These are phyloP conservation scores for Saccharomycopsis phalli DNA, from an alignment of 1,139 yeast species.

Conservation along the genomic window DNA sequence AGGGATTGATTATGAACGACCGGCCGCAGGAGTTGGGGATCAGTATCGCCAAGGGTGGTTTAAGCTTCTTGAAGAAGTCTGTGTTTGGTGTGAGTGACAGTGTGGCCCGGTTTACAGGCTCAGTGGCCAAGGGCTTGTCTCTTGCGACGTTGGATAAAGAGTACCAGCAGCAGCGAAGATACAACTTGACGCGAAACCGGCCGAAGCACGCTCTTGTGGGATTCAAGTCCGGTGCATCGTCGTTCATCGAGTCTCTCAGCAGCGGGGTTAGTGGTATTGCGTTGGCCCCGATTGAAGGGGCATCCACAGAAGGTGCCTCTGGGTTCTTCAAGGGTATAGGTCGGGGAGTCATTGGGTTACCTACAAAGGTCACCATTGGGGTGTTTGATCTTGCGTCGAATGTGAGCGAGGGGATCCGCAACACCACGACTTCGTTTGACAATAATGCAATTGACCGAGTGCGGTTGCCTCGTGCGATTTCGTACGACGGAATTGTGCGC, in stretches of 20 bases:
- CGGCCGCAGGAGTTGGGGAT: constrained; percentile 94
- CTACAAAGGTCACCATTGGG: constrained; percentile 96
- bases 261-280: constrained; percentile 92
- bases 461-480: constrained; percentile 70
- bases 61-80: constrained; percentile 87
- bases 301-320: constrained; percentile 70
- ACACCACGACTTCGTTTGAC: constrained; percentile 87
- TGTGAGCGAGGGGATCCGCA: constrained; percentile 88
- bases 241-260: constrained; percentile 77
- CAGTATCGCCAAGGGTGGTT: constrained; percentile 91
- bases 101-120: constrained; percentile 85
- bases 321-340: constrained; percentile 95
- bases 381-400: constrained; percentile 87
- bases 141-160: constrained; percentile 81
- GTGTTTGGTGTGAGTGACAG: constrained; percentile 94
- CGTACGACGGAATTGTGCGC: constrained; percentile 58
- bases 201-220: constrained; percentile 91
- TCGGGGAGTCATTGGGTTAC: constrained; percentile 87
- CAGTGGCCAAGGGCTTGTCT: constrained; percentile 88
- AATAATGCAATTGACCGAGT: constrained; percentile 71
- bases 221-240: constrained; percentile 77
- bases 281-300: constrained; percentile 84
- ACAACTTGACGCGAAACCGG: constrained; percentile 63
- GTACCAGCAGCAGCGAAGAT: constrained; percentile 74
- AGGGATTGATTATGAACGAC: constrained; percentile 89